Conservation (phyloP, 1,284 basidiomycete genomes). For the Thecaphora frezii region DNA sequence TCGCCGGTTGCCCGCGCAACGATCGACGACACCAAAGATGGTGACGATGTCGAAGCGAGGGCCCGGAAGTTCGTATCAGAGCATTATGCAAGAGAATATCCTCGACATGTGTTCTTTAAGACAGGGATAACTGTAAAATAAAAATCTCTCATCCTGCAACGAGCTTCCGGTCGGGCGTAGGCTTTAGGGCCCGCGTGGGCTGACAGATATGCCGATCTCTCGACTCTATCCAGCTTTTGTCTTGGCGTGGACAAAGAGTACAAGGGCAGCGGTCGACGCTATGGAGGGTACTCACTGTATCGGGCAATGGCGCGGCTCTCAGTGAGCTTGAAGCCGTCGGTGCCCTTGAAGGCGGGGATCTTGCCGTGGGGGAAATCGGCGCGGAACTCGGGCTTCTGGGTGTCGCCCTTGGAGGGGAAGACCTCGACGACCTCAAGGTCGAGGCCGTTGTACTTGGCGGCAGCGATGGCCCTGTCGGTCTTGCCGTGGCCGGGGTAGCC, state of each 20-base stretch:
- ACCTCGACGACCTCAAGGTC: conserved; percentile 50
- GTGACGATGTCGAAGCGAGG: too few relatives aligned
- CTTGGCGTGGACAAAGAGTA: too few relatives aligned
- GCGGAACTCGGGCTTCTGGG: conserved; percentile 51
- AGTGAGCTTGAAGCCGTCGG: conserved; percentile 77
- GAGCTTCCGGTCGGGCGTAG: too few relatives aligned
- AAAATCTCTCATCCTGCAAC: conserved; percentile 60
- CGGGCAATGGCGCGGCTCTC: conserved; percentile 81
- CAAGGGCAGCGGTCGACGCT: too few relatives aligned
- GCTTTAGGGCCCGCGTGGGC: too few relatives aligned
- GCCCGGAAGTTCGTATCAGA: conserved; percentile 13
- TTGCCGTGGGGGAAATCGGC: conserved; percentile 53
- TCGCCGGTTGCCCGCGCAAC: too few relatives aligned
- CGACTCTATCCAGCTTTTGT: too few relatives aligned
- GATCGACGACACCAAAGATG: too few relatives aligned
- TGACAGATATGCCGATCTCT: too few relatives aligned
- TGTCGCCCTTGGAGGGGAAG: conserved; percentile 31
- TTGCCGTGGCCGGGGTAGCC: conserved; percentile 37
- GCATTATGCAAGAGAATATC: conserved; percentile 56
- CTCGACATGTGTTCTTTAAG: conserved; percentile 65
- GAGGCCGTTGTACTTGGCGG: conserved; percentile 54
- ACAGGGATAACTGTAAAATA: conserved; percentile 59
- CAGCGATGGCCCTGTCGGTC: conserved; percentile 41
- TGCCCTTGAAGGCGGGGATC: conserved; percentile 76
- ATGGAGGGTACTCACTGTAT: conserved; percentile 73